Base-by-base conservation (phyloP, 495 filamentous ascomycete genomes). In the Aspergillus cavernicola region DNA sequence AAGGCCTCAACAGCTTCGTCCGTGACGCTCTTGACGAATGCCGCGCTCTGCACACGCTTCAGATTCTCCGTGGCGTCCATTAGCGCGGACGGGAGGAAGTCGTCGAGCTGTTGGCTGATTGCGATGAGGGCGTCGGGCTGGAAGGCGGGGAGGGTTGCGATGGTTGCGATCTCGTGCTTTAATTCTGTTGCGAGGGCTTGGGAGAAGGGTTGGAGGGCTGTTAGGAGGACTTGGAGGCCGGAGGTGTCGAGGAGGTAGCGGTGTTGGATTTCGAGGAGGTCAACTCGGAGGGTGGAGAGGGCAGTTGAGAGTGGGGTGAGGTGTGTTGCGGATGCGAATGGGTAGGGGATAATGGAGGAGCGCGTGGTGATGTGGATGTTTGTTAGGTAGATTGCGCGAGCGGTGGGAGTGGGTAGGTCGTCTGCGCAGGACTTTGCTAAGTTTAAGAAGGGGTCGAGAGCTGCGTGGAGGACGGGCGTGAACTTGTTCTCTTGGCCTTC, bases 51-150 rank as follows among this genome's bases (percentile, higher is more conserved):
- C 11, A 97, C 69, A 11, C 78, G 73, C 57, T 85, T 86, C 38
- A 98, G 66, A 50, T 90, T 86, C 53, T 93, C 84, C 51, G 85
- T 79, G 3, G 92, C 90, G 65, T 98, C 93, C 81, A 96, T 93
- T 15, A 96, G 70, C 8, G 92, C 93, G 8, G 89, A 92, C 0
- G 92, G 91, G 18, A 98, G 77, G 69, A 96, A 97, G 57, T 88
- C 85, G 66, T 98, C 95, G 4, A 98, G 81, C 22, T 80, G 79
- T 60, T 95, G 88, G 61, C 85, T 86, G 6, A 85, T 84, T 31
- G 72, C 65, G 11, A 78, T 70, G 19, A 97, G 77, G 3, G 80
- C 67, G 11, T 80, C 73, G 0, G 84, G 80, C 50, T 88, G 82
- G 64, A 92, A 84, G 16, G 80, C 69, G 1, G 77, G 69, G 11